These are phyloP conservation scores for Penicillium riverlandense DNA, from an alignment of 495 filamentous ascomycete genomes.

Conservation along the genomic window DNA sequence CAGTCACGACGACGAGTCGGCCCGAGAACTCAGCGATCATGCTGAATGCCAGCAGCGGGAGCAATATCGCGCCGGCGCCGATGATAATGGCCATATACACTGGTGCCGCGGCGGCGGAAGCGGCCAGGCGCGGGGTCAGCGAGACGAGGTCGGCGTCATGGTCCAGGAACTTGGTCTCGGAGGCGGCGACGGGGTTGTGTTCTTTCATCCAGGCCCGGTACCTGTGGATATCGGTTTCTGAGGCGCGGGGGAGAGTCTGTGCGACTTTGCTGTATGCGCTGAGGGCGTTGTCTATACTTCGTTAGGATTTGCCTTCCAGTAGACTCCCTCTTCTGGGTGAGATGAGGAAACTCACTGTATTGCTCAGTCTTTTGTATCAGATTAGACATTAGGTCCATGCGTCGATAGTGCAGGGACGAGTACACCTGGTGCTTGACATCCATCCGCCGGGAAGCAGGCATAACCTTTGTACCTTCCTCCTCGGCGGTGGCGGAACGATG, in stretches of 20 bases:
- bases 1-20: constrained; percentile 44
- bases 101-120: constrained; percentile 13
- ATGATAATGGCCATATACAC: constrained; percentile 44
- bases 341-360: constrained; percentile 58
- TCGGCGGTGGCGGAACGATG: constrained; percentile 46
- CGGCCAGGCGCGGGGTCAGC: constrained; percentile 26
- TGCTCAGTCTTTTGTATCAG: constrained; percentile 71
- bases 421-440: constrained; percentile 53
- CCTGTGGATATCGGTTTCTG: constrained; percentile 47
- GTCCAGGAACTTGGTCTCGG: constrained; percentile 65
- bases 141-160: constrained; percentile 58
- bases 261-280: constrained; percentile 58
- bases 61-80: constrained; percentile 45
- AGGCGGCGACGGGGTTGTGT: constrained; percentile 52
- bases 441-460: constrained; percentile 58
- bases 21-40: constrained; percentile 44
- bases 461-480: constrained; percentile 36
- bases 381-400: constrained; percentile 60
- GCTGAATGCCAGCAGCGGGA: constrained; percentile 55
- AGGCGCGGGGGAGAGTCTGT: constrained; percentile 47
- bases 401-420: constrained; percentile 64
- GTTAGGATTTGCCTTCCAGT: constrained; percentile 1
- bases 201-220: constrained; percentile 63
- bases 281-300: constrained; percentile 57
- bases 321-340: no score